Evolutionary conservation across 2,329 filamentous ascomycete species (phyloP).

Genomic region (Torrubiellomyces zombiae): DNA sequence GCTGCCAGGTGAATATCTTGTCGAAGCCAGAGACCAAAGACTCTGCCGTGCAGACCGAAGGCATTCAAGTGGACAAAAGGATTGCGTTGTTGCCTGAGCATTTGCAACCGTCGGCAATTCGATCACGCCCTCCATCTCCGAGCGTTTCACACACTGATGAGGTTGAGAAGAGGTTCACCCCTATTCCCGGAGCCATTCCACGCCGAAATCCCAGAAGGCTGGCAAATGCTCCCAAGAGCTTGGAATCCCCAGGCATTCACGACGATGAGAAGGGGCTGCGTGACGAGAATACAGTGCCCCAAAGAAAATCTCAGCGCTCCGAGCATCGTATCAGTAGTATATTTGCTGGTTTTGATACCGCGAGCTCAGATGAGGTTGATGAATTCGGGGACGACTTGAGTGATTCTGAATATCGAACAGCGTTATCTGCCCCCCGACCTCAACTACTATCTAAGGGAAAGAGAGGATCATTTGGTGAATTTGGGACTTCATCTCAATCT

Average conservation of each 20-base stretch:
- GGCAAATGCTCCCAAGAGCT: conserved; percentile 24
- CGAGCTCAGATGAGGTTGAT: conserved; percentile 49
- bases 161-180: conserved; percentile 28
- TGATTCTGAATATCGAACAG: conserved; percentile 51
- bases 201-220: conserved; percentile 44
- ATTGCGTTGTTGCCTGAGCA: conserved; percentile 59
- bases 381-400: conserved; percentile 48
- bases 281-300: too few relatives aligned
- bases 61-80: conserved; percentile 69
- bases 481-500: conserved; percentile 27
- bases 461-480: conserved; percentile 22
- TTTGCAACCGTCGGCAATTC: conserved; percentile 62
- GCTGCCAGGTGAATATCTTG: conserved; percentile 52
- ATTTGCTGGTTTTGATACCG: conserved; percentile 70
- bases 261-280: conserved; percentile 25
- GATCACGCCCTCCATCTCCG: conserved; percentile 42
- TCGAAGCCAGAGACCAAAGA: conserved; percentile 10
- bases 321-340: conserved; percentile 67
- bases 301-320: too few relatives aligned
- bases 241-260: too few relatives aligned
- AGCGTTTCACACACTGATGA: conserved; percentile 15
- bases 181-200: conserved; percentile 35
- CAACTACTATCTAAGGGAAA: conserved; percentile 22
- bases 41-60: conserved; percentile 63
- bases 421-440: conserved; percentile 45